These are phyloP conservation scores for Pseudomonodictys pantanalensis DNA, from an alignment of 495 filamentous ascomycete species.

Conservation along the genomic window DNA sequence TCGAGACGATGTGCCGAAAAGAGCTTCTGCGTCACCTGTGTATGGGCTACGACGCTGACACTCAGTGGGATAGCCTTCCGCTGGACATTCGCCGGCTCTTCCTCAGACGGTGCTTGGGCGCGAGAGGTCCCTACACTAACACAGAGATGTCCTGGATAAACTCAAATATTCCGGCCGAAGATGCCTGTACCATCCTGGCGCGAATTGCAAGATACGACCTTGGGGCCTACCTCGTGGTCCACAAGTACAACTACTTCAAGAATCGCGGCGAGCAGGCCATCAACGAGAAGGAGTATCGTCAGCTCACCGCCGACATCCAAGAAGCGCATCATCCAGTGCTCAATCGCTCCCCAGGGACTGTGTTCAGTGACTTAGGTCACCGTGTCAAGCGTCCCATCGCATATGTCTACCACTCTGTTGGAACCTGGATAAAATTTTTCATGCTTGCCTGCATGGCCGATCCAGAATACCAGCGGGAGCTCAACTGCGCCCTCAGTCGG, in stretches of 20 bases:
- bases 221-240: conserved; percentile 27
- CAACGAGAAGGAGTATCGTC: conserved; percentile 26
- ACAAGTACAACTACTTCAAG: conserved; percentile 35
- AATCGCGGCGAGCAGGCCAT: conserved; percentile 10
- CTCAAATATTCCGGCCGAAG: conserved; percentile 28
- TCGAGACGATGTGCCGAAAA: conserved; percentile 24
- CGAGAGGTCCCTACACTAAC: conserved; percentile 19
- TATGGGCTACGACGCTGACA: conserved; percentile 37
- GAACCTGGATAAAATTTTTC: conserved; percentile 51
- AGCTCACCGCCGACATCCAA: conserved; percentile 30
- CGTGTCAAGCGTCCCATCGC: conserved; percentile 21
- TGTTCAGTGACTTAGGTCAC: conserved; percentile 5
- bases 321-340: conserved; percentile 20
- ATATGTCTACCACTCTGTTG: conserved; percentile 45
- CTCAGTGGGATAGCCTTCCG: conserved; percentile 37
- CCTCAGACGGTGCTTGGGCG: conserved; percentile 34
- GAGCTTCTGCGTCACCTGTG: conserved; percentile 35
- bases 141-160: conserved; percentile 34
- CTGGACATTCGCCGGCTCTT: conserved; percentile 31
- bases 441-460: conserved; percentile 55
- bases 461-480: conserved; percentile 58
- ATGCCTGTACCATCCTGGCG: conserved; percentile 29
- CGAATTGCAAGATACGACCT: conserved; percentile 38
- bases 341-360: conserved; percentile 20
- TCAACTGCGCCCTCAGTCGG: conserved; percentile 48